Evolutionary conservation across 345 rosid genomes (phyloP), one percentile per base, ranked within the genome.

Genomic region (Eucalyptus erythrocorys): DNA sequence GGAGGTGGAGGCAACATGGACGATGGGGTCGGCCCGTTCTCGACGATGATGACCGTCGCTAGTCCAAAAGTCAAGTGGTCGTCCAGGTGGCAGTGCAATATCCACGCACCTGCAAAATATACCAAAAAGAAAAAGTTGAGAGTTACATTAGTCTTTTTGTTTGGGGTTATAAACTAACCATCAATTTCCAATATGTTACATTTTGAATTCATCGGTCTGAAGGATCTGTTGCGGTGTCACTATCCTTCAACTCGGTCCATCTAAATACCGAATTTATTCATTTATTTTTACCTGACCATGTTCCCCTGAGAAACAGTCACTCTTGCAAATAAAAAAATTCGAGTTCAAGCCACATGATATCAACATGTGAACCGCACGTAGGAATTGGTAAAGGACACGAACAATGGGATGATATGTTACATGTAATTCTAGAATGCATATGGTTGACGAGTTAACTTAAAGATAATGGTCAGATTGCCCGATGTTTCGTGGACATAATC

Each of bases 1-100:
- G 90, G 90, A 34, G 90, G 90, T 26, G 90, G 90, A 48, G 87
- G 90, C 87, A 88, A 49, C 34, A 47, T 85, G 8, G 90, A 85
- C 34, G 59, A 66, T 48, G 87, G 61, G 7, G 90, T 88, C 37
- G 84, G 87, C 68, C 90, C 90, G 40, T 88, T 85, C 86, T 85
- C 87, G 50, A 88, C 90, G 50, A 61, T 50, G 48, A 88, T 85
- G 47, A 24, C 87, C 16, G 87, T 85, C 32, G 87, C 87, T 43
- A 88, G 61, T 21, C 90, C 90, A 48, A 71, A 85, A 19, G 90
- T 55, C 82, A 88, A 43, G 64, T 88, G 90, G 11, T 10, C 85
- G 22, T 88, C 90, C 40, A 88, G 82, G 85, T 88, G 90, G 49
- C 90, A 88, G 50, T 88, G 90, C 79, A 88, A 47, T 43, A 88